phyloP scores from a whole-genome alignment of 306 rosid species.

The Cercis canadensis region DNA sequence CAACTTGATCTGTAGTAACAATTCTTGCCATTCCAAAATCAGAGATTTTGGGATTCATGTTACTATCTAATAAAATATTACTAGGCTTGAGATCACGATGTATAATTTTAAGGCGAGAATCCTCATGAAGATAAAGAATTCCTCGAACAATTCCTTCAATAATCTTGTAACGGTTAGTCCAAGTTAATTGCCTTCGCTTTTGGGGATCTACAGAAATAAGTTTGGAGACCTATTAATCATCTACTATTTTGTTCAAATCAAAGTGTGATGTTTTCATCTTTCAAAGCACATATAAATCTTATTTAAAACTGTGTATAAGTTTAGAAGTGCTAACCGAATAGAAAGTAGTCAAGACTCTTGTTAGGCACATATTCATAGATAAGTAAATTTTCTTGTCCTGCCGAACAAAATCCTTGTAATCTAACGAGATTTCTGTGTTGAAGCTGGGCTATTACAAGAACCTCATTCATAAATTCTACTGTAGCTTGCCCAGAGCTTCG shows the following conservation, averaged over 20 bases:
- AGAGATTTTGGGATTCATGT: constrained; percentile 50
- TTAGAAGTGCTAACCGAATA: constrained; percentile 44
- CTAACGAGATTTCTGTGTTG: constrained; percentile 64
- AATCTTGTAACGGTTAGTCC: constrained; percentile 44
- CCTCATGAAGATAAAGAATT: constrained; percentile 46
- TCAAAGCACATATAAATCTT: background rate
- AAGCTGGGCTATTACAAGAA: constrained; percentile 59
- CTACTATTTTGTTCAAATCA: no score
- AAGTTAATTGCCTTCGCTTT: constrained; percentile 28
- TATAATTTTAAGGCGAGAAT: constrained; percentile 51
- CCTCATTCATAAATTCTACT: constrained; percentile 63
- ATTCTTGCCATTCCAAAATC: constrained; percentile 57
- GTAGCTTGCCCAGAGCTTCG: constrained; percentile 56
- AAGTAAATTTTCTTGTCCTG: constrained; percentile 60
- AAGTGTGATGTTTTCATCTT: background rate
- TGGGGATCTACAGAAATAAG: constrained; percentile 22
- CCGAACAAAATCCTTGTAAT: constrained; percentile 65
- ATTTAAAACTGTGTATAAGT: background rate
- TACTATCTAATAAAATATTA: constrained; percentile 41
- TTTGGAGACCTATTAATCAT: no score
- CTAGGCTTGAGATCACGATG: constrained; percentile 56
- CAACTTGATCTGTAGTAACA: constrained; percentile 27
- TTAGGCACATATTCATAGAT: constrained; percentile 60
- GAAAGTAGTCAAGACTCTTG: constrained; percentile 57
- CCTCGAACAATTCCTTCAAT: constrained; percentile 43